Evolutionary conservation across 108 stramenopile species (phyloP).

Genomic region (Aureococcus anophagefferens): DNA sequence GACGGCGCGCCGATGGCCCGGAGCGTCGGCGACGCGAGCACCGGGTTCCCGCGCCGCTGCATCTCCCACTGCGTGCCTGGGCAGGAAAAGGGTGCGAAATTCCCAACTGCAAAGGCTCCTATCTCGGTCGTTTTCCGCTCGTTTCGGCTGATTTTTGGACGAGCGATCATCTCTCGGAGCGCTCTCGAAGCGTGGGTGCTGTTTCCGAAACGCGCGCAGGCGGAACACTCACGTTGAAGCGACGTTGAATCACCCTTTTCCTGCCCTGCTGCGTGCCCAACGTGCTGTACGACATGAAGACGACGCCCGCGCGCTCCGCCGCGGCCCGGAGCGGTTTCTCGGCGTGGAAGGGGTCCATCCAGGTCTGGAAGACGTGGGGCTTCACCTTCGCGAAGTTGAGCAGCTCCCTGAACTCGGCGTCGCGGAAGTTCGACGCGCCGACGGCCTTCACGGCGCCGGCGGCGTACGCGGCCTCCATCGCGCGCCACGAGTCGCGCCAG

Average conservation of each 20-base stretch:
- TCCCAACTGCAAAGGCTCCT: too few relatives aligned
- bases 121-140: too few relatives aligned
- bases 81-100: too few relatives aligned
- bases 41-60: conserved; percentile 13
- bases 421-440: conserved; percentile 31
- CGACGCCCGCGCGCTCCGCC: conserved; percentile 19
- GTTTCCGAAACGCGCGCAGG: too few relatives aligned
- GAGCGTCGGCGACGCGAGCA: conserved; percentile 3
- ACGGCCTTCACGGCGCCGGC: conserved; percentile 17
- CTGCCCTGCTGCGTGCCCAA: conserved; percentile 32
- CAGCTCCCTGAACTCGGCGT: conserved; percentile 11
- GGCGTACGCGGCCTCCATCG: conserved; percentile 21
- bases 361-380: conserved; percentile 35
- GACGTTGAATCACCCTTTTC: too few relatives aligned
- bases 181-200: too few relatives aligned
- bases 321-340: conserved; percentile 23
- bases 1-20: conserved; percentile 11
- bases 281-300: conserved; percentile 36
- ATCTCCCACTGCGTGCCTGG: too few relatives aligned
- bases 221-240: too few relatives aligned
- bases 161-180: too few relatives aligned
- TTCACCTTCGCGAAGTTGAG: conserved; percentile 2
- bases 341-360: conserved; percentile 46
- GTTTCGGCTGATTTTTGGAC: too few relatives aligned
- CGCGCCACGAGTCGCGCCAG: conserved; percentile 30